These are phyloP conservation scores for Colletotrichum tropicale DNA, from an alignment of 2,329 filamentous ascomycete species.

Conservation along the genomic window DNA sequence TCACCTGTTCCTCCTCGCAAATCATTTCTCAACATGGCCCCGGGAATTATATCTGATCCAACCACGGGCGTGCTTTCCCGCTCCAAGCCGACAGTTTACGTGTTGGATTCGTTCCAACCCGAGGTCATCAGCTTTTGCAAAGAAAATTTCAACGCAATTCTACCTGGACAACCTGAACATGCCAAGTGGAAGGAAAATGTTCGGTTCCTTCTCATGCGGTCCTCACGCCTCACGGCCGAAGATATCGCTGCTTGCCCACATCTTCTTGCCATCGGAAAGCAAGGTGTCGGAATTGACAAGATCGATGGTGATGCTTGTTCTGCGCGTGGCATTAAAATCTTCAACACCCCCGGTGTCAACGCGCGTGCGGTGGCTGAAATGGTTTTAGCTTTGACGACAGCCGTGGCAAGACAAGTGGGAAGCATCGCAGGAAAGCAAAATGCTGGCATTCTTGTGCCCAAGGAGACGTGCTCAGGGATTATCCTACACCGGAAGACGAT, in stretches of 20 bases:
- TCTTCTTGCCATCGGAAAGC: constrained; percentile 48
- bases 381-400: constrained; percentile 37
- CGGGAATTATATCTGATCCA: neutral
- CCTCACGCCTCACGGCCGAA: constrained; percentile 38
- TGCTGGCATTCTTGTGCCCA: constrained; percentile 32
- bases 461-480: constrained; percentile 45
- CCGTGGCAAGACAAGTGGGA: constrained; percentile 35
- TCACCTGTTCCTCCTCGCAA: neutral
- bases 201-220: constrained; percentile 40
- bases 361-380: constrained; percentile 45
- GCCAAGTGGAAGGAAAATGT: constrained; percentile 45
- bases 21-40: neutral
- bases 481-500: constrained; percentile 36
- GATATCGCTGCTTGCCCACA: constrained; percentile 39
- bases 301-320: constrained; percentile 45
- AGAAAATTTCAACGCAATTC: constrained; percentile 42
- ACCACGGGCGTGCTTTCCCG: neutral
- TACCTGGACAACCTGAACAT: constrained; percentile 35
- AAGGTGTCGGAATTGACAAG: constrained; percentile 51
- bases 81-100: constrained; percentile 41
- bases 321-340: constrained; percentile 42
- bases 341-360: constrained; percentile 52
- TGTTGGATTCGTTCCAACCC: constrained; percentile 43
- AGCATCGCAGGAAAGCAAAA: constrained; percentile 34
- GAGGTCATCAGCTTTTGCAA: constrained; percentile 37